Base-by-base conservation (phyloP, 805 yeast species). In the Cyberlindnera sargentensis region DNA sequence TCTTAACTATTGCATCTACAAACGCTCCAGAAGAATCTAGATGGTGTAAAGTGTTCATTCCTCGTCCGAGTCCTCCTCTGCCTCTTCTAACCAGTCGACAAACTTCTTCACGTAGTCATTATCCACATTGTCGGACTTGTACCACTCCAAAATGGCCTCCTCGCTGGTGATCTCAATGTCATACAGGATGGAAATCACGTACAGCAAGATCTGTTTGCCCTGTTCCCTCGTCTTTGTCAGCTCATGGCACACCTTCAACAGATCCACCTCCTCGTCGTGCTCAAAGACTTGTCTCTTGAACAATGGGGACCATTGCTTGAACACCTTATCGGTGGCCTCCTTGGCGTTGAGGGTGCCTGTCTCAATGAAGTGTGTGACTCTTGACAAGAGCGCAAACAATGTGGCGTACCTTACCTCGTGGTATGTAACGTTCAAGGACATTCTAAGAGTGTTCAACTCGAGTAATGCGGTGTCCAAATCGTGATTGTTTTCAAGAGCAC, bases 381-480 rank as follows among this genome's bases (percentile, higher is more conserved):
- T 75, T 36, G 70, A 68, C 36, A 88, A 55, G 56, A 93, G 68
- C 0, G 97, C 93, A 33, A 72, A 71, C 31, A 80, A 69, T 0
- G 96, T 87, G 5, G 95, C 95, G 29, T 69, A 64, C 60, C 97
- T 77, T 10, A 93, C 97, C 58, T 90, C 96, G 56, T 87, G 95
- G 63, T 93, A 91, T 0, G 93, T 76, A 15, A 89, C 99, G 61
- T 93, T 88, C 93, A 90, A 84, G 56, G 96, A 87, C 99, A 93
- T 91, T 66, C 98, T 76, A 58, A 93, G 72, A 0, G 99, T 93
- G 61, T 91, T 91, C 56, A 93, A 75, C 66, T 93, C 99, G 47
- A 93, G 68, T 50, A 88, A 67, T 0, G 99, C 97, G 10, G 96
- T 90, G 60, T 91, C 97, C 47, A 88, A 72, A 56, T 86, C 95